A percentile compares a stretch with the other conserved stretches of the same genome.
These are phyloP conservation scores for Malassezia vespertilionis DNA, from an alignment of 1,284 basidiomycete genomes.

Conservation along the genomic window DNA sequence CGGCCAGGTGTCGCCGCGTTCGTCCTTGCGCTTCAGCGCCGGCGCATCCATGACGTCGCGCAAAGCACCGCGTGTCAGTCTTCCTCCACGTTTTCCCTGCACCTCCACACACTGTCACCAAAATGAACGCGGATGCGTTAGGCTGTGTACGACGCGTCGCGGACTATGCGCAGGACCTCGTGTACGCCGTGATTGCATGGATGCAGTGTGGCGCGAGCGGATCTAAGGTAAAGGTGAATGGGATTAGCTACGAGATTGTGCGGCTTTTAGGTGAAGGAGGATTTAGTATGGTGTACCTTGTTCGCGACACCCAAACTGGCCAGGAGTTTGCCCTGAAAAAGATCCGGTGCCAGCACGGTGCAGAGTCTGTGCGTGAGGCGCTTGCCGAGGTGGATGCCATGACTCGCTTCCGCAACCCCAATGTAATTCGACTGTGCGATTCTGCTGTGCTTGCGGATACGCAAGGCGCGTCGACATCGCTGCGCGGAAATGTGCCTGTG, in stretches of 20 bases:
- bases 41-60: too few relatives aligned
- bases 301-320: conserved; percentile 37
- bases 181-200: conserved; percentile 30
- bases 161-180: conserved; percentile 22
- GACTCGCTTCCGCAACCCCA: conserved; percentile 40
- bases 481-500: conserved; percentile 30
- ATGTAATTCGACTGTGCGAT: conserved; percentile 44
- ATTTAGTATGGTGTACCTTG: conserved; percentile 36
- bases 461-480: conserved; percentile 18
- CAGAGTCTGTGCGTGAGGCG: conserved; percentile 39
- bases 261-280: conserved; percentile 40
- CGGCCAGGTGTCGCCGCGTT: too few relatives aligned
- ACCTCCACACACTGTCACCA: too few relatives aligned
- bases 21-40: too few relatives aligned
- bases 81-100: too few relatives aligned
- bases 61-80: too few relatives aligned
- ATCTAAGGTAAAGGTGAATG: conserved; percentile 35
- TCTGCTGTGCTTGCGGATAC: conserved; percentile 42
- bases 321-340: conserved; percentile 43
- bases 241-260: conserved; percentile 35
- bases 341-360: conserved; percentile 45
- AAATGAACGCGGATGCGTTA: too few relatives aligned
- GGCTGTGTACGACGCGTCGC: not conserved
- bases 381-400: conserved; percentile 47
- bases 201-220: conserved; percentile 27